Evolutionary conservation across 805 yeast species (phyloP).

Genomic region (Saccharomycopsis sp.): DNA sequence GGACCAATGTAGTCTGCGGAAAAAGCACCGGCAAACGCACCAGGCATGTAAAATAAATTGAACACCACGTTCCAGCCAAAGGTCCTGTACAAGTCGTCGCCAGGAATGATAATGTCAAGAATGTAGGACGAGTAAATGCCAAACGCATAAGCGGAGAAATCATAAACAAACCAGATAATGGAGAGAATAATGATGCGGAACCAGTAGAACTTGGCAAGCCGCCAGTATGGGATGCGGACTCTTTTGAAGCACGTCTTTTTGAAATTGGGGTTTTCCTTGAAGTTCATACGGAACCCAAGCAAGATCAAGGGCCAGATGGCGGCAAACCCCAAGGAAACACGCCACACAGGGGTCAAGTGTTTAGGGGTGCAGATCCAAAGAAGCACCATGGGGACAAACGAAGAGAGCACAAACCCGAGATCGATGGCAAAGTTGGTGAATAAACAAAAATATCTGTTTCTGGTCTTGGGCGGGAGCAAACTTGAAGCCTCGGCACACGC

Average conservation of each 20-base stretch:
- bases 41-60: slow-evolving; percentile 84
- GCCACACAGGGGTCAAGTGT: slow-evolving; percentile 81
- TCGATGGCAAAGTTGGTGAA: slow-evolving; percentile 88
- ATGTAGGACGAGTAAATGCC: slow-evolving; percentile 76
- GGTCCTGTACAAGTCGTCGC: slow-evolving; percentile 54
- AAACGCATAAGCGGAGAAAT: slow-evolving; percentile 82
- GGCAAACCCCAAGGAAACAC: slow-evolving; percentile 76
- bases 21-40: slow-evolving; percentile 79
- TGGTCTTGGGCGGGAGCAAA: slow-evolving; percentile 63
- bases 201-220: slow-evolving; percentile 74
- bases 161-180: slow-evolving; percentile 84
- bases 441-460: slow-evolving; percentile 85
- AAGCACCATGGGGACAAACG: slow-evolving; percentile 81
- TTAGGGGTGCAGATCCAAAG: slow-evolving; percentile 71
- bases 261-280: slow-evolving; percentile 66
- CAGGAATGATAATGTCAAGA: slow-evolving; percentile 47
- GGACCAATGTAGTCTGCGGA: slow-evolving; percentile 84
- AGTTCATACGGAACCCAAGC: slow-evolving; percentile 66
- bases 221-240: slow-evolving; percentile 56
- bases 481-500: slow-evolving; percentile 90
- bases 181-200: slow-evolving; percentile 63
- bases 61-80: slow-evolving; percentile 92
- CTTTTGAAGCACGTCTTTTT: slow-evolving; percentile 60
- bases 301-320: slow-evolving; percentile 79
- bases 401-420: slow-evolving; percentile 69